phyloP scores from a whole-genome alignment of 345 rosid species.

The Hibiscus syriacus region DNA sequence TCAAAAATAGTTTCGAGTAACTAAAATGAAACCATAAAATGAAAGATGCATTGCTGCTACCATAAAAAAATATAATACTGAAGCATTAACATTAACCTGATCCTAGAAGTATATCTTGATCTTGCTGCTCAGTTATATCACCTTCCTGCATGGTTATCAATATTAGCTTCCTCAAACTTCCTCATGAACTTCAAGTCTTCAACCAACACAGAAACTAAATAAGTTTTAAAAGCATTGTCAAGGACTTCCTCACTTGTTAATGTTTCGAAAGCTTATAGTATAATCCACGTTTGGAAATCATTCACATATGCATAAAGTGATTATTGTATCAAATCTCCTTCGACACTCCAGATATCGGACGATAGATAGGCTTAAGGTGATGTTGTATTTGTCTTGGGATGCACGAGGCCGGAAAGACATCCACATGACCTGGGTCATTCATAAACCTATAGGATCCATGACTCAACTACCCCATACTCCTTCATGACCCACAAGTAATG shows the following conservation, averaged over 20 bases:
- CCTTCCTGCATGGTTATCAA: not conserved
- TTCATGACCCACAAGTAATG: not conserved
- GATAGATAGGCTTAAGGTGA: constrained; percentile 52
- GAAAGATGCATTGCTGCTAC: not conserved
- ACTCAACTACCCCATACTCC: not conserved
- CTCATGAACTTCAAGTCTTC: not conserved
- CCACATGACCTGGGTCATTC: constrained; percentile 71
- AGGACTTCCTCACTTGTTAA: not conserved
- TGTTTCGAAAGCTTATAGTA: not conserved
- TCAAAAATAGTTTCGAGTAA: not conserved
- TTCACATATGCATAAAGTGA: not conserved
- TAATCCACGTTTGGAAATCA: not conserved
- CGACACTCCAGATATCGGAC: constrained; percentile 24
- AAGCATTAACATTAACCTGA: not conserved
- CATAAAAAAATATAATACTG: not conserved
- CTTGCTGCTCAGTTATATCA: not conserved
- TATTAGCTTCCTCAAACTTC: not conserved
- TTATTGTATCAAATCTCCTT: not conserved
- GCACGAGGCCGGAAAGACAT: constrained; percentile 65
- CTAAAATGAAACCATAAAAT: not conserved
- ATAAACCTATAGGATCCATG: constrained; percentile 31
- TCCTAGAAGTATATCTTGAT: not conserved
- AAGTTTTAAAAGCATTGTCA: not conserved
- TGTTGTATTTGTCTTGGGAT: constrained; percentile 63
- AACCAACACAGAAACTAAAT: constrained; percentile 1